These are phyloP conservation scores for Filobasidium wieringae DNA, from an alignment of 768 basidiomycete species.

Conservation along the genomic window DNA sequence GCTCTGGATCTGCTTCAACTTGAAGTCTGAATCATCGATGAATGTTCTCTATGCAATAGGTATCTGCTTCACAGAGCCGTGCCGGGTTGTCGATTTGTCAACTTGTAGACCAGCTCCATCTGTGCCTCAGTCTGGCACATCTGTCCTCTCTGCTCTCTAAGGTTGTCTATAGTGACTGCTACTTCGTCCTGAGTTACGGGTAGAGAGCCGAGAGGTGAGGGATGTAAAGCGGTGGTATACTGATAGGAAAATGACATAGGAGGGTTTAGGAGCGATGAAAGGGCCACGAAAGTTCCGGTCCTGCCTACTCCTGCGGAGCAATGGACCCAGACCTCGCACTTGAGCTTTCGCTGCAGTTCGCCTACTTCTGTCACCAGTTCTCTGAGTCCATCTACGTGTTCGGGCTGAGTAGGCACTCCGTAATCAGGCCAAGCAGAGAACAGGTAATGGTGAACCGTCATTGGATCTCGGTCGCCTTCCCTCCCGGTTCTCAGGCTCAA, in stretches of 20 bases:
- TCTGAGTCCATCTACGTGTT: constrained; percentile 19
- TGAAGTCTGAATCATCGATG: too few species aligned
- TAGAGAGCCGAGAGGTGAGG: constrained; percentile 25
- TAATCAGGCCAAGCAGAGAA: constrained; percentile 36
- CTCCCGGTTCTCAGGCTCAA: neutral
- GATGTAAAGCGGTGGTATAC: neutral
- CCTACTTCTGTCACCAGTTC: constrained; percentile 17
- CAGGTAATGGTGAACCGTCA: constrained; percentile 24
- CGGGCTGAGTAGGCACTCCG: constrained; percentile 26
- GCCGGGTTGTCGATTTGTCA: neutral
- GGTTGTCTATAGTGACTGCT: constrained; percentile 26
- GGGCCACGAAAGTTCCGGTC: constrained; percentile 37
- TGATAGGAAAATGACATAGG: neutral
- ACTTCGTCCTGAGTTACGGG: constrained; percentile 23
- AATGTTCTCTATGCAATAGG: too few species aligned
- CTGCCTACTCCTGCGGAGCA: constrained; percentile 39
- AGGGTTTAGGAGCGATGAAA: constrained; percentile 27
- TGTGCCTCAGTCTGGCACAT: constrained; percentile 31
- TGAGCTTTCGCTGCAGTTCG: constrained; percentile 11
- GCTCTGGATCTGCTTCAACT: too few species aligned
- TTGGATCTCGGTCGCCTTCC: neutral
- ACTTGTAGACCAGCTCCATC: constrained; percentile 24
- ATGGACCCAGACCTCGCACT: constrained; percentile 36
- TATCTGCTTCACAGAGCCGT: too few species aligned
- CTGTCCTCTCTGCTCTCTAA: constrained; percentile 31